These are phyloP conservation scores for Pilasporangium apinafurcum DNA, from an alignment of 352 stramenopile genomes.

Conservation along the genomic window DNA sequence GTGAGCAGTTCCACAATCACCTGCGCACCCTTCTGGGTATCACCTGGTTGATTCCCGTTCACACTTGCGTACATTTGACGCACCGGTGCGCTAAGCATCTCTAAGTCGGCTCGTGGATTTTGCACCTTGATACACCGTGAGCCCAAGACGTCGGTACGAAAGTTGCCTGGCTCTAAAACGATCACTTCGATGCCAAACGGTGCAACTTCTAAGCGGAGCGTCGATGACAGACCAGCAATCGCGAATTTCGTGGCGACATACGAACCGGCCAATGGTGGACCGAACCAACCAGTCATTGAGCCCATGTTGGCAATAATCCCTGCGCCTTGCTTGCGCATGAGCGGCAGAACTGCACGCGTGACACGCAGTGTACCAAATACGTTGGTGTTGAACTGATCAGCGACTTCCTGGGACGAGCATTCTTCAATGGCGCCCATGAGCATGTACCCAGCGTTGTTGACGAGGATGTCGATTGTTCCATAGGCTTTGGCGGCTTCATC, in stretches of 20 bases:
- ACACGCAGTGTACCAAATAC: constrained; percentile 32
- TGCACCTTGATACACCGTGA: constrained; percentile 11
- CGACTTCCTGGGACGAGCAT: constrained; percentile 31
- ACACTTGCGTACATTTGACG: constrained; percentile 14
- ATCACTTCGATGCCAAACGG: constrained; percentile 30
- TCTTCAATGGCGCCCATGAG: constrained; percentile 30
- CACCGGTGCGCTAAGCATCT: constrained; percentile 7
- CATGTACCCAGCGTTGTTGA: constrained; percentile 41
- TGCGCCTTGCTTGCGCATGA: constrained; percentile 23
- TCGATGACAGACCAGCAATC: constrained; percentile 22
- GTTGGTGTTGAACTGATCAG: constrained; percentile 34
- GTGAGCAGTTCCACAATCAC: constrained; percentile 4
- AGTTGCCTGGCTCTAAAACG: constrained; percentile 25
- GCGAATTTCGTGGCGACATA: constrained; percentile 40
- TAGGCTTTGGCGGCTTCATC: constrained; percentile 9
- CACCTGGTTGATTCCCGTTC: constrained; percentile 25
- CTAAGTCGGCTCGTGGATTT: constrained; percentile 15
- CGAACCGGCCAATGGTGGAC: constrained; percentile 17
- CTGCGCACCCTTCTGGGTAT: constrained; percentile 6
- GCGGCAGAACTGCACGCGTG: constrained; percentile 23
- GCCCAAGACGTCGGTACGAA: constrained; percentile 27
- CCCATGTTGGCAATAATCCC: constrained; percentile 35
- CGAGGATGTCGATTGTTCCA: constrained; percentile 31
- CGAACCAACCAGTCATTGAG: constrained; percentile 22
- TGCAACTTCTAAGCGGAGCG: constrained; percentile 21